Conservation (phyloP, 805 yeast species). For the Metschnikowia kunwiensis region DNA sequence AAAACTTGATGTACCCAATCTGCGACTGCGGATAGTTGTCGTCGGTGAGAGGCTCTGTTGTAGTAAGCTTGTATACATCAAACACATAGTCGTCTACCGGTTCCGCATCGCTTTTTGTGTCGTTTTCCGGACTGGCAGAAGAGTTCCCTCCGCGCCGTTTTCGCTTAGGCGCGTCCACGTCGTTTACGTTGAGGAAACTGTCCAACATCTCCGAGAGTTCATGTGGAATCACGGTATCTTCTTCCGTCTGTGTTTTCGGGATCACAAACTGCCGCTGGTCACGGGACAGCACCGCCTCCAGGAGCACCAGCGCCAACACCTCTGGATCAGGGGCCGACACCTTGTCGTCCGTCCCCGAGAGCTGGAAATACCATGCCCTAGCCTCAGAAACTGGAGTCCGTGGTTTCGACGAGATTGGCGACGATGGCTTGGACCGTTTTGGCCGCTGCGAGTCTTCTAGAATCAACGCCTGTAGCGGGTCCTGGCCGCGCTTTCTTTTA, state of each 20-base stretch:
- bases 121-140: not conserved
- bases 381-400: conserved; percentile 20
- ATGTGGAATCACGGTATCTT: conserved; percentile 44
- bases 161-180: conserved; percentile 10
- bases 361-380: conserved; percentile 28
- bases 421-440: conserved; percentile 42
- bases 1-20: conserved; percentile 53
- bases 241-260: conserved; percentile 31
- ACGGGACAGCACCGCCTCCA: conserved; percentile 20
- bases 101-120: not conserved
- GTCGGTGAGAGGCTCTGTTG: conserved; percentile 35
- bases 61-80: conserved; percentile 62
- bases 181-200: conserved; percentile 46
- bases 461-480: conserved; percentile 79
- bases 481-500: conserved; percentile 83
- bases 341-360: conserved; percentile 35
- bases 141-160: conserved; percentile 11
- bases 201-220: conserved; percentile 75
- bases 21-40: conserved; percentile 48
- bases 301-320: conserved; percentile 24
- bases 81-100: conserved; percentile 66
- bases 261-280: conserved; percentile 33
- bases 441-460: conserved; percentile 38
- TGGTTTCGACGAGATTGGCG: conserved; percentile 31
- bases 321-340: conserved; percentile 18